phyloP scores from a whole-genome alignment of 1,284 basidiomycete genomes.

The Marasmius fiardii region DNA sequence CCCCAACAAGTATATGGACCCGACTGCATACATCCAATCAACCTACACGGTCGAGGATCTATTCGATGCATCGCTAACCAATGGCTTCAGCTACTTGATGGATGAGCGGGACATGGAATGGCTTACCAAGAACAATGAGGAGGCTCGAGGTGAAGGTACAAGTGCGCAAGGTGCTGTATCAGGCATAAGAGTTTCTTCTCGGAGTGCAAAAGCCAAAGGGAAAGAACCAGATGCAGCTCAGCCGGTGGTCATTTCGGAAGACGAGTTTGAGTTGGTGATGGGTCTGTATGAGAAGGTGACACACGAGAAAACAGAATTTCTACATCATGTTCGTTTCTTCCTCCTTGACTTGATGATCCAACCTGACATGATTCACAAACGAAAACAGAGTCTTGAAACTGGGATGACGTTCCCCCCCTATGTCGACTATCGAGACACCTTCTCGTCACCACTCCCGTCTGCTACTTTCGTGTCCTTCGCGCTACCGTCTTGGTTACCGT shows the following conservation, averaged over 20 bases:
- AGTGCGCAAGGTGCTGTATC: constrained; percentile 67
- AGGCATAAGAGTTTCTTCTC: constrained; percentile 48
- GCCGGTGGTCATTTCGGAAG: constrained; percentile 75
- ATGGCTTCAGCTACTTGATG: constrained; percentile 86
- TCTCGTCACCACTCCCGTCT: constrained; percentile 52
- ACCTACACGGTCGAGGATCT: constrained; percentile 90
- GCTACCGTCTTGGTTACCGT: constrained; percentile 60
- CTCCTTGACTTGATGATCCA: background rate
- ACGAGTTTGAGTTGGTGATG: constrained; percentile 95
- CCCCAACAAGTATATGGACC: constrained; percentile 67
- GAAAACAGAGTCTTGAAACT: constrained; percentile 50
- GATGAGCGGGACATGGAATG: constrained; percentile 96
- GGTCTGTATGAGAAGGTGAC: constrained; percentile 91
- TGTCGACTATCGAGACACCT: constrained; percentile 73
- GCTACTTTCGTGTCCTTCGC: constrained; percentile 61
- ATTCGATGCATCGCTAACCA: constrained; percentile 50
- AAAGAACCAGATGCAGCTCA: constrained; percentile 68
- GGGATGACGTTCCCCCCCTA: constrained; percentile 75
- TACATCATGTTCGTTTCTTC: constrained; percentile 75
- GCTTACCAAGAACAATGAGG: constrained; percentile 90
- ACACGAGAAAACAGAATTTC: constrained; percentile 86
- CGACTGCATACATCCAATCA: constrained; percentile 78
- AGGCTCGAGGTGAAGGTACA: constrained; percentile 83
- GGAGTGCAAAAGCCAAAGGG: constrained; percentile 73
- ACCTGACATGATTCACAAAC: constrained; percentile 10